A percentile compares a stretch with the other conserved stretches of the same genome.
Conservation (phyloP, 2,329 filamentous ascomycete species). For the Microdochium trichocladiopsis region DNA sequence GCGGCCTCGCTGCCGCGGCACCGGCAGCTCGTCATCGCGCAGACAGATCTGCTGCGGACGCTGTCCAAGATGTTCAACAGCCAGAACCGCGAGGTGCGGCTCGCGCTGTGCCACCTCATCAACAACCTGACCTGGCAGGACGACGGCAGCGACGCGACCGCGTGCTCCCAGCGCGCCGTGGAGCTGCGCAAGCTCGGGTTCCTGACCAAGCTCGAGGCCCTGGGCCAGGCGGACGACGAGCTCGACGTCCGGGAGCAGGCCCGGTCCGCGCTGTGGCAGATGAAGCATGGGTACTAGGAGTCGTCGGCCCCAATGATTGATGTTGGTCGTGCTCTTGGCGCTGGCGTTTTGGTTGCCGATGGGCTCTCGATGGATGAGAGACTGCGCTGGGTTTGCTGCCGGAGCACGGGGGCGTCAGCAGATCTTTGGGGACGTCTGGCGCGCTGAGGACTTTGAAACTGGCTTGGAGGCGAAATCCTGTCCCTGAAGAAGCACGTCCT, state of each 20-base stretch:
- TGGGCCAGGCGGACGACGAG: constrained; percentile 62
- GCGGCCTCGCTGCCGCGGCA: constrained; percentile 75
- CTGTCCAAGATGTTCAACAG: constrained; percentile 69
- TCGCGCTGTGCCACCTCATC: constrained; percentile 74
- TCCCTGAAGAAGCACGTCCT: too few relatives aligned
- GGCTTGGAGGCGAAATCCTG: too few relatives aligned
- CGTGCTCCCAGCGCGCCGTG: constrained; percentile 58
- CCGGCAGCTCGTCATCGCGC: constrained; percentile 68
- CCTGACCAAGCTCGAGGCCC: constrained; percentile 53
- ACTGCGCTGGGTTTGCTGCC: too few relatives aligned
- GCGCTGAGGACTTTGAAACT: too few relatives aligned
- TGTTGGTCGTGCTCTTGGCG: too few relatives aligned
- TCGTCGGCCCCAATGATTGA: neutral
- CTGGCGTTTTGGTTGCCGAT: too few relatives aligned
- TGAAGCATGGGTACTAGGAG: constrained; percentile 37
- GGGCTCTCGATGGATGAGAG: too few relatives aligned
- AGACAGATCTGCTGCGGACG: constrained; percentile 67
- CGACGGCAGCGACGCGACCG: constrained; percentile 57
- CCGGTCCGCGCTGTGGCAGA: constrained; percentile 70
- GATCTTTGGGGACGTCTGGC: too few relatives aligned
- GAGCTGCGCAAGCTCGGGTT: constrained; percentile 69
- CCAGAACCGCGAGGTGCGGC: constrained; percentile 65
- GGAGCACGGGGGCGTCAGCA: too few relatives aligned
- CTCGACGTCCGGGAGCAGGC: constrained; percentile 79
- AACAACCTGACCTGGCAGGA: constrained; percentile 84